Conservation (phyloP, 2,329 filamentous ascomycete species). For the Dendrostoma leiphaemia region DNA sequence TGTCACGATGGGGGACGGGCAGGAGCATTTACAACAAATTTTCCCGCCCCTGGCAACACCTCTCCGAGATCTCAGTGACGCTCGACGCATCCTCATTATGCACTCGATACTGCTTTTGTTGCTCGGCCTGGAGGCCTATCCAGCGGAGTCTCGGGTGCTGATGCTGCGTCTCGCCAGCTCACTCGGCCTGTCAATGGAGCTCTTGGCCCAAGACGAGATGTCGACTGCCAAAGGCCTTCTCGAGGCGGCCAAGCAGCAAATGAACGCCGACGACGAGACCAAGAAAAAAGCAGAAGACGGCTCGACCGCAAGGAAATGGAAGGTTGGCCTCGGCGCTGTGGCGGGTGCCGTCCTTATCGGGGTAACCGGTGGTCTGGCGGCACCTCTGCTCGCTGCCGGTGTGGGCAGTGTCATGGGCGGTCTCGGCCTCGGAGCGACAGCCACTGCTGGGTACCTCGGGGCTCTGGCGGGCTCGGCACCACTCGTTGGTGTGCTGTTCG, state of each 20-base stretch:
- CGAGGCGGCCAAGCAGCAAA: conserved; percentile 50
- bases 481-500: conserved; percentile 82
- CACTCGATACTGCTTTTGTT: conserved; percentile 65
- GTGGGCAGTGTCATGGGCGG: conserved; percentile 83
- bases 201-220: conserved; percentile 68
- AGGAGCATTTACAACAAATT: conserved; percentile 45
- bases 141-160: conserved; percentile 68
- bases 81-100: conserved; percentile 21
- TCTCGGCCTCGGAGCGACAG: conserved; percentile 67
- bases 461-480: conserved; percentile 83
- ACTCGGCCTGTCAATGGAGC: conserved; percentile 59
- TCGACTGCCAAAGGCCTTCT: conserved; percentile 76
- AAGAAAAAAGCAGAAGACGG: conserved; percentile 71
- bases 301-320: conserved; percentile 73
- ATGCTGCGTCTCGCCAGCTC: conserved; percentile 67
- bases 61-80: conserved; percentile 46
- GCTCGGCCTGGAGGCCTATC: conserved; percentile 71
- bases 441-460: conserved; percentile 81
- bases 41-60: conserved; percentile 55
- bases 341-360: conserved; percentile 89
- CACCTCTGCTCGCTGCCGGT: conserved; percentile 82
- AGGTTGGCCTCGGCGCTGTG: conserved; percentile 84
- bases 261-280: conserved; percentile 75
- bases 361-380: conserved; percentile 83
- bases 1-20: conserved; percentile 33